Evolutionary conservation across 805 yeast genomes (phyloP).

Genomic region (Suhomyces sp.): DNA sequence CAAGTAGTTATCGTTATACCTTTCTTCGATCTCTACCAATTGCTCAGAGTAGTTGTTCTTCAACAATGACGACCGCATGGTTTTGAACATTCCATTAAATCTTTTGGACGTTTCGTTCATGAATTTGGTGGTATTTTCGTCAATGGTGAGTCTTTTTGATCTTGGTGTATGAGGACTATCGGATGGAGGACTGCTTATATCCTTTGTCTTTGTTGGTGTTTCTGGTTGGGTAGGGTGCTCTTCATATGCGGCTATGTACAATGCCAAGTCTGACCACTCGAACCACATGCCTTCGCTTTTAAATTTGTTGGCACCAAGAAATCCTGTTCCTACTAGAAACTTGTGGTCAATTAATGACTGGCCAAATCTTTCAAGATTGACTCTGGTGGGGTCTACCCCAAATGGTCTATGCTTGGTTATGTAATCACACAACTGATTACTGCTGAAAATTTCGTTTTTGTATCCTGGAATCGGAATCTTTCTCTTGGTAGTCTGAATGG

Average conservation of each 20-base stretch:
- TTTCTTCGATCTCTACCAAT: constrained; percentile 24
- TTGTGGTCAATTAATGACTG: constrained; percentile 36
- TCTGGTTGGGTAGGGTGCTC: background rate
- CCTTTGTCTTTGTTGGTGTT: background rate
- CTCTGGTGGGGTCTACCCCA: constrained; percentile 34
- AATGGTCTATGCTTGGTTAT: constrained; percentile 23
- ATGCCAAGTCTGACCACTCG: constrained; percentile 40
- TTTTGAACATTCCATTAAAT: constrained; percentile 24
- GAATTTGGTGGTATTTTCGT: constrained; percentile 3
- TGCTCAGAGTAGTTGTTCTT: constrained; percentile 28
- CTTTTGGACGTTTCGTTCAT: constrained; percentile 22
- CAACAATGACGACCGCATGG: constrained; percentile 29
- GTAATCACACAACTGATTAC: constrained; percentile 35
- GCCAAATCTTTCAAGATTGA: constrained; percentile 39
- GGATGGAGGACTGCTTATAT: background rate
- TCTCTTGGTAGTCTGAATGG: constrained; percentile 26
- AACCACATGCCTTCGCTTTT: constrained; percentile 43
- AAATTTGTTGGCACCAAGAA: constrained; percentile 33
- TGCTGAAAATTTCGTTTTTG: constrained; percentile 36
- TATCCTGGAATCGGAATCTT: constrained; percentile 41
- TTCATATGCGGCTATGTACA: constrained; percentile 14
- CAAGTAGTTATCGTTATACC: constrained; percentile 34
- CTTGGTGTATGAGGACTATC: background rate
- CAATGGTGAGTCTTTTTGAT: background rate
- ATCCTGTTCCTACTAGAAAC: constrained; percentile 28